These are phyloP conservation scores for Catunica adiposa DNA, from an alignment of 2,329 filamentous ascomycete species.

Conservation along the genomic window DNA sequence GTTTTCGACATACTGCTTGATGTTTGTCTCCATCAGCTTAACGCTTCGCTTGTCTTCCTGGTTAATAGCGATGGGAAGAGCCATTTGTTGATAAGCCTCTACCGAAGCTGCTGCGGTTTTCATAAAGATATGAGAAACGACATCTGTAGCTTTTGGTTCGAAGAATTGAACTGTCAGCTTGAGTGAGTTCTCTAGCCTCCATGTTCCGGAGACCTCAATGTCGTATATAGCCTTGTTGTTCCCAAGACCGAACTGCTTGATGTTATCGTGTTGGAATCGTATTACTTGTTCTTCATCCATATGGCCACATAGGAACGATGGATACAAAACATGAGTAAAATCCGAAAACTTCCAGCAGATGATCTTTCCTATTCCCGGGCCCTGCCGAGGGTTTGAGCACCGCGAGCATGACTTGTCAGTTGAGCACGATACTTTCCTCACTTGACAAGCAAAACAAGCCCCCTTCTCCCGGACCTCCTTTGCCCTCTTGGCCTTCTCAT, in stretches of 20 bases:
- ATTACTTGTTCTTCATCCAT: conserved; percentile 34
- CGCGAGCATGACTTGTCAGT: conserved; percentile 38
- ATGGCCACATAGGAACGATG: conserved; percentile 33
- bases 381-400: conserved; percentile 34
- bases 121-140: conserved; percentile 28
- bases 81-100: conserved; percentile 25
- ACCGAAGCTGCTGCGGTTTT: conserved; percentile 16
- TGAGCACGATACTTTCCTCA: conserved; percentile 42
- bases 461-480: conserved; percentile 36
- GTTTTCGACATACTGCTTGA: conserved; percentile 33
- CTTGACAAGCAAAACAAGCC: conserved; percentile 43
- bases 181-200: conserved; percentile 28
- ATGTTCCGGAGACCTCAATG: conserved; percentile 34
- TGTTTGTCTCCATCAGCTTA: conserved; percentile 30
- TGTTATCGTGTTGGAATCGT: conserved; percentile 32
- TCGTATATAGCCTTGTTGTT: conserved; percentile 18
- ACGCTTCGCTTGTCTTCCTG: conserved; percentile 25
- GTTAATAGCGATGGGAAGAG: conserved; percentile 36
- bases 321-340: conserved; percentile 36
- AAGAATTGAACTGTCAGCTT: conserved; percentile 37
- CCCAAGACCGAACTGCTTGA: conserved; percentile 27
- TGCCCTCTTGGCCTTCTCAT: conserved; percentile 37
- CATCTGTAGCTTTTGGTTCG: conserved; percentile 30
- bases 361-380: conserved; percentile 30
- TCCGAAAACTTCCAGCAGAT: conserved; percentile 44